Conservation (phyloP, 2,329 filamentous ascomycete species). For the Monosporascus sp. region DNA sequence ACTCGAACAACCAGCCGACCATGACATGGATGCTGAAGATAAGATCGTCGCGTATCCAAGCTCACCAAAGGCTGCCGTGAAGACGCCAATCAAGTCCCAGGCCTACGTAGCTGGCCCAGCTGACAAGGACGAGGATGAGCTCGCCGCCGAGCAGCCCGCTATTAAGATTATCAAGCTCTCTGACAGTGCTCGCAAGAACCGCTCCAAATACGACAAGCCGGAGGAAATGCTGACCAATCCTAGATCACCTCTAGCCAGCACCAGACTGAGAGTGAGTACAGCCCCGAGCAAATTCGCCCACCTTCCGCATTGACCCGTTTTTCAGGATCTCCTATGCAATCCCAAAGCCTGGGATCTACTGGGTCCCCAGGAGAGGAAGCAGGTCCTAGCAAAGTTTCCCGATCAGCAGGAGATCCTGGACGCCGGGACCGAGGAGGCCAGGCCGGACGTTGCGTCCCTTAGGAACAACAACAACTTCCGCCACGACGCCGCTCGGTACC, state of each 20-base stretch:
- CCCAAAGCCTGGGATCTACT: conserved; percentile 33
- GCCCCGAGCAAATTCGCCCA: not conserved
- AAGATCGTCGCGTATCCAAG: not conserved
- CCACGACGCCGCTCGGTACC: conserved; percentile 39
- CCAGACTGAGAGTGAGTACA: conserved; percentile 29
- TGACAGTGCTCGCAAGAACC: conserved; percentile 17
- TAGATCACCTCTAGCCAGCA: conserved; percentile 28
- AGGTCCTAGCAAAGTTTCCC: conserved; percentile 32
- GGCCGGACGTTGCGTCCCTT: conserved; percentile 37
- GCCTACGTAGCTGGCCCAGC: conserved; percentile 4
- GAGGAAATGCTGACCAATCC: conserved; percentile 30
- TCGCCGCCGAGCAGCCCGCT: conserved; percentile 7
- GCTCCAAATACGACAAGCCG: conserved; percentile 22
- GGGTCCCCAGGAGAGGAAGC: conserved; percentile 23
- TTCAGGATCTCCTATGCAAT: conserved; percentile 30
- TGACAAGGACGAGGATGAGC: conserved; percentile 9
- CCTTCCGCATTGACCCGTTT: not conserved
- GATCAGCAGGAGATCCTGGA: conserved; percentile 30
- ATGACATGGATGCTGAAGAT: not conserved
- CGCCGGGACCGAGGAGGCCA: conserved; percentile 28
- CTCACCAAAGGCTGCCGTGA: not conserved
- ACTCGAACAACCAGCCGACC: too few relatives aligned
- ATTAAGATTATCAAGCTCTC: conserved; percentile 24
- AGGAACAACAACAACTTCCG: conserved; percentile 44
- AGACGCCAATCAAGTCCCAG: conserved; percentile 8